Percentiles rank a stretch among this genome's conserved stretches.
Evolutionary conservation across 148 eudicot genomes (phyloP).

Genomic region (Euryodendron excelsum): DNA sequence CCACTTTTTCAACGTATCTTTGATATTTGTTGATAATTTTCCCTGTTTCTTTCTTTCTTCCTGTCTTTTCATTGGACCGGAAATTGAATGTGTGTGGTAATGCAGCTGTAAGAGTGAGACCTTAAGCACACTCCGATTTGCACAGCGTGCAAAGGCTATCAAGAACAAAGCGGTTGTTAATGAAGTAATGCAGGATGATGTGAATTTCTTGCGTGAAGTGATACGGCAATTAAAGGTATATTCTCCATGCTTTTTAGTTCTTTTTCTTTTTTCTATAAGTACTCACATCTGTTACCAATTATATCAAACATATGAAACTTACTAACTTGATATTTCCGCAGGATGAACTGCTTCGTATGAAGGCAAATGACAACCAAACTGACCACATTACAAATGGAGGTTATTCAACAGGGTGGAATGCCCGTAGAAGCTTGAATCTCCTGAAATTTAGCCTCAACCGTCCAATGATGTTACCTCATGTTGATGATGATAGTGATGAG

Average conservation of each 20-base stretch:
- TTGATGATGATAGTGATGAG: conserved; percentile 84
- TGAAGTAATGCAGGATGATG: conserved; percentile 92
- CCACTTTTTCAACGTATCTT: background rate
- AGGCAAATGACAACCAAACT: conserved; percentile 52
- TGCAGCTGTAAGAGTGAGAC: conserved; percentile 94
- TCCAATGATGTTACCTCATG: conserved; percentile 54
- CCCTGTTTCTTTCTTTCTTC: background rate
- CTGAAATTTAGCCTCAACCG: conserved; percentile 81
- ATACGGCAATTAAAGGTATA: conserved; percentile 79
- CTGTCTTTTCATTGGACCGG: background rate
- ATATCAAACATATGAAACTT: background rate
- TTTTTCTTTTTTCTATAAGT: background rate
- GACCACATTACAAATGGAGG: conserved; percentile 65
- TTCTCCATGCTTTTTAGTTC: background rate
- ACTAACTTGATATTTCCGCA: conserved; percentile 19
- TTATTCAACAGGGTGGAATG: conserved; percentile 83
- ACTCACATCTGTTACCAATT: background rate
- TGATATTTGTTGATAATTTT: no score
- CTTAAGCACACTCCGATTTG: conserved; percentile 89
- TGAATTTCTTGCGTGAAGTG: conserved; percentile 76
- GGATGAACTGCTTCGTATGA: conserved; percentile 86
- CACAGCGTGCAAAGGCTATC: conserved; percentile 97
- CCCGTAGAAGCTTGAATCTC: conserved; percentile 85
- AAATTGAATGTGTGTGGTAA: background rate
- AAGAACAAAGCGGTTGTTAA: conserved; percentile 92